These are phyloP conservation scores for Pythium vanterpoolii DNA, from an alignment of 352 stramenopile species.

Conservation along the genomic window DNA sequence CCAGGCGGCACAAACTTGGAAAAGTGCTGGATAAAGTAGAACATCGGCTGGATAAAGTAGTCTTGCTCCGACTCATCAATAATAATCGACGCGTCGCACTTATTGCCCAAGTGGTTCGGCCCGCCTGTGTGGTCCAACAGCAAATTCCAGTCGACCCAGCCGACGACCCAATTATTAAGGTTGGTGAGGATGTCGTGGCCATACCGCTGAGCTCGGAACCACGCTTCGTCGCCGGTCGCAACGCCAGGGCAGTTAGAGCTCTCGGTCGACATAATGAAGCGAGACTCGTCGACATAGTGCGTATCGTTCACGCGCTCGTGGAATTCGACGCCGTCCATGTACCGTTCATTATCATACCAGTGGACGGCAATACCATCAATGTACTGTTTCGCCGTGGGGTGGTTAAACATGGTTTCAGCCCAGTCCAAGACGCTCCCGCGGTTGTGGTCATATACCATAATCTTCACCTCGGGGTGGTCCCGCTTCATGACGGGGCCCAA, in stretches of 20 bases:
- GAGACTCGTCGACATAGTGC: constrained; percentile 53
- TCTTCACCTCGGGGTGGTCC: constrained; percentile 87
- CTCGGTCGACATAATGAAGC: constrained; percentile 70
- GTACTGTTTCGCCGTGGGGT: constrained; percentile 61
- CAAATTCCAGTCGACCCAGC: constrained; percentile 94
- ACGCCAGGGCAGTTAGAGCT: constrained; percentile 77
- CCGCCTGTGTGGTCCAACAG: constrained; percentile 84
- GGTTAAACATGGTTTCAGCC: constrained; percentile 66
- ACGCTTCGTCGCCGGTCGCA: constrained; percentile 51
- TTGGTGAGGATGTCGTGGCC: constrained; percentile 90
- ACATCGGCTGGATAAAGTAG: constrained; percentile 86
- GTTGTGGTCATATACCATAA: constrained; percentile 93
- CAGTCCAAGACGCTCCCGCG: constrained; percentile 70
- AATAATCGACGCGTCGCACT: constrained; percentile 79
- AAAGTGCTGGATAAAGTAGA: constrained; percentile 91
- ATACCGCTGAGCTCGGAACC: constrained; percentile 86
- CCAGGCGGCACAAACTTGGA: constrained; percentile 83
- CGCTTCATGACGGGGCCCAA: constrained; percentile 77
- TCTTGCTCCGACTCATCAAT: constrained; percentile 55
- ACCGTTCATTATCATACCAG: constrained; percentile 75
- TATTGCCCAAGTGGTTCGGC: constrained; percentile 86
- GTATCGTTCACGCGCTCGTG: constrained; percentile 74
- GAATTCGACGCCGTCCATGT: constrained; percentile 71
- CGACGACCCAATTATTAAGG: constrained; percentile 83
- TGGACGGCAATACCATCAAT: constrained; percentile 91